Evolutionary conservation across 75 land plant species (phyloP), one percentile per base, ranked within the genome.

Genomic region (Isoetes taiwanensis): DNA sequence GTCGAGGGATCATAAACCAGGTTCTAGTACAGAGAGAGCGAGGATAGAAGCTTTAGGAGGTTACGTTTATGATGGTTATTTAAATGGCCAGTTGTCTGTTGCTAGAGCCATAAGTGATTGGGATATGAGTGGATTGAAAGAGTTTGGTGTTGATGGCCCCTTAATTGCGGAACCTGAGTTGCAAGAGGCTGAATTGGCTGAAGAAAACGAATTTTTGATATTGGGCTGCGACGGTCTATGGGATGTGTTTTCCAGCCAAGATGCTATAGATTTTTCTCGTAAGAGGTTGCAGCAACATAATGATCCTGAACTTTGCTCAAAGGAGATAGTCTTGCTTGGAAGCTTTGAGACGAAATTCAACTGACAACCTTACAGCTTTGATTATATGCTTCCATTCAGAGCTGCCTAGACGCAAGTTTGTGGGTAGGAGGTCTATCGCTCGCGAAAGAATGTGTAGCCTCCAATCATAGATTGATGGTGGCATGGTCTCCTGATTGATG

Each of bases 221-320:
- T 19, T 46, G 21, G 50, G 50, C 50, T 46, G 50, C 23, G 50
- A 46, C 23, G 50, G 50, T 8, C 50, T 46, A 6, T 46, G 50
- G 50, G 50, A 46, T n/a, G 50, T 23, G 25, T 46, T 46, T 23
- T 46, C 50, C 4, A 46, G 50, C 16, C 50, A 46, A 23, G 50
- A 46, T 23, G 50, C 50, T 8, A 23, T 46, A 6, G 25, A 23
- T 23, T 46, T 46, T 46, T 16, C 50, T 8, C 6, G 50, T 8
- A 46, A n/a, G 50, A 46, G 50, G 50, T 23, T 46, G 12, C 50
- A 46, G 50, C 50, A 46, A 23, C 50, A 46, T n/a, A 46, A 46
- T n/a, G 50, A 46, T 46, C 50, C 50, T 16, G 50, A 46, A 23
- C 16, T 6, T 16, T 46, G 50, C 16, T 46, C 50, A 19, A 46